These are phyloP conservation scores for Ophiocordyceps camponoti-floridani DNA, from an alignment of 2,329 filamentous ascomycete genomes.

Conservation along the genomic window DNA sequence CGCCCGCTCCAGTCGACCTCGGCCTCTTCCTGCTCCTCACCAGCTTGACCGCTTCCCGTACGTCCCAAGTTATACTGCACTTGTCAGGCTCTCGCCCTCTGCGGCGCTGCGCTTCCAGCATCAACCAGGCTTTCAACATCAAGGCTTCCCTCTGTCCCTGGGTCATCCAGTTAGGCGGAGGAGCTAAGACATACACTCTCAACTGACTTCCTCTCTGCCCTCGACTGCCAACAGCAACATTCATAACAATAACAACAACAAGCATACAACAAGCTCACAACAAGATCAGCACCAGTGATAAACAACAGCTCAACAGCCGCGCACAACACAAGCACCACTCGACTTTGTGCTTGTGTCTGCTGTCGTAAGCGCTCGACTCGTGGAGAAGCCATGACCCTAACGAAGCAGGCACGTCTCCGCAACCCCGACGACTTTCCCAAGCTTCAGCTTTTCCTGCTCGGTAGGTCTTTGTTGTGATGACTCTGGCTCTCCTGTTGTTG, in stretches of 20 bases:
- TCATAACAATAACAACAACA: too few species aligned
- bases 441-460: conserved; percentile 66
- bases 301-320: conserved; percentile 1
- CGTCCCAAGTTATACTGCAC: background rate
- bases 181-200: background rate
- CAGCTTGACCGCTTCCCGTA: background rate
- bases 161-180: background rate
- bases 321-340: conserved; percentile 8
- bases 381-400: conserved; percentile 31
- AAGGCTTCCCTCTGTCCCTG: background rate
- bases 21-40: background rate
- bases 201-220: background rate
- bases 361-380: conserved; percentile 25
- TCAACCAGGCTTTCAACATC: background rate
- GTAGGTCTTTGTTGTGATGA: conserved; percentile 29
- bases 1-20: background rate
- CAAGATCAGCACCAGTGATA: too few species aligned
- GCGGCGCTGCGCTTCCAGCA: too few species aligned
- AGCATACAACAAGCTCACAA: too few species aligned
- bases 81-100: too few species aligned
- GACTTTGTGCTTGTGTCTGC: conserved; percentile 17
- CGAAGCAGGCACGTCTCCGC: conserved; percentile 30
- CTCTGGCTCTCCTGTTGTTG: too few species aligned
- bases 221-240: too few species aligned
- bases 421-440: conserved; percentile 64